Base-by-base conservation (phyloP, 106 monocot species). In the Gastrodia elata region DNA sequence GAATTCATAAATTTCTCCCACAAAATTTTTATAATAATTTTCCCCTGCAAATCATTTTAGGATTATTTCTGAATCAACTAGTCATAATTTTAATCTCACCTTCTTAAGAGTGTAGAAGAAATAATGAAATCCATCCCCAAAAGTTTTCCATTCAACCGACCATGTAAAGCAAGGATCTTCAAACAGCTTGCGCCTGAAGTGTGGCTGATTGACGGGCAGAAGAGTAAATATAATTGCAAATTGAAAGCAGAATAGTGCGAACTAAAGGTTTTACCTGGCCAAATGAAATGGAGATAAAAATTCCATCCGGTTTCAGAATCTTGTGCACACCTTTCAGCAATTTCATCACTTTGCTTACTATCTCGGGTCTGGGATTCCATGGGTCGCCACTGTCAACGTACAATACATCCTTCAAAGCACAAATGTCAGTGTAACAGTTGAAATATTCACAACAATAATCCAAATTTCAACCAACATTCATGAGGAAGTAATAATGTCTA, bases 331-430 rank as follows among this genome's bases (percentile, higher is more conserved):
- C 83, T 81, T 93, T 76, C 55, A 98, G 87, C 93, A 93, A 85
- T 73, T 84, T 79, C 81, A 76, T 98, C 83, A 88, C 97, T 68
- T 91, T 97, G 39, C 79, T 58, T 57, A 93, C 90, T 33, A 80
- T 93, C 56, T 65, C 77, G 41, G 84, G 74, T 24, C 78, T 80
- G 64, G 96, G 96, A 38, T 93, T 90, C 96, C 96, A 97, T 33
- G 96, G 96, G 68, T 93, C 96, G 33, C 96, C 96, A 86, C 92
- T 86, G 73, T 93, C 96, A 79, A 97, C 93, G 64, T 93, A 93
- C 55, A 98, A 78, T 28, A 93, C 91, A 68, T 96, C 95, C 94
- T 72, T 72, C 43, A 72, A 46, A n/a, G n/a, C n/a, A n/a, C n/a
- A n/a, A n/a, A n/a, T n/a, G n/a, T n/a, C n/a, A n/a, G n/a, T n/a